phyloP scores from a whole-genome alignment of 208 protist genomes.

The Leptomonas pyrrhocoris region DNA sequence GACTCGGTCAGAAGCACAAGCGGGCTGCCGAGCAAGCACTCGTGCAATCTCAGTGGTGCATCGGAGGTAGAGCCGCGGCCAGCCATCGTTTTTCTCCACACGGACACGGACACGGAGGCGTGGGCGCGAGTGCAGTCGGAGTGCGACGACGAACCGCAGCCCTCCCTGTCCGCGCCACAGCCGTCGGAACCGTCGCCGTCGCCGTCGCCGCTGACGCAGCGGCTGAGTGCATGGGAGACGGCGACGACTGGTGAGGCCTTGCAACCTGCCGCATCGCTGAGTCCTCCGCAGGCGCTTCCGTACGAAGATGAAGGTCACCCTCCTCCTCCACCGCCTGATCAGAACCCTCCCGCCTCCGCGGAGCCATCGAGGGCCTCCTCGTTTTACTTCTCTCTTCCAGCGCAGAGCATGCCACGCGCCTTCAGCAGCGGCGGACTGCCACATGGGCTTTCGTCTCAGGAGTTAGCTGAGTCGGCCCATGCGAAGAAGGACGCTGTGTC shows the following conservation, averaged over 20 bases:
- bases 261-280: not conserved
- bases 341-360: not conserved
- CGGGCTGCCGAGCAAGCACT: not conserved
- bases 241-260: not conserved
- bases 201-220: not conserved
- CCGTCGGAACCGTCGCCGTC: constrained; percentile 1
- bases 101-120: not conserved
- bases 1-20: not conserved
- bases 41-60: not conserved
- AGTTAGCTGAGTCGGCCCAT: not conserved
- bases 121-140: constrained; percentile 2
- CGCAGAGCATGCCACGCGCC: not conserved
- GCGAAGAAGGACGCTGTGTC: not conserved
- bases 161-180: not conserved
- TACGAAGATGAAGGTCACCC: not conserved
- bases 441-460: no score
- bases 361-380: not conserved
- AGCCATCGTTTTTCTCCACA: not conserved
- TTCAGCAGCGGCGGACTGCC: not conserved
- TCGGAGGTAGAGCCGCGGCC: constrained; percentile 6
- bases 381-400: constrained; percentile 23
- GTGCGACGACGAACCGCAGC: constrained; percentile 14
- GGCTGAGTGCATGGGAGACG: not conserved
- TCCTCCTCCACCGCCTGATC: not conserved
- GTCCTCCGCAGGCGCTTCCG: not conserved